Evolutionary conservation across 225 moss, liverwort and hornwort genomes (phyloP), one percentile per base, ranked within the genome.

Genomic region (Straminergon stramineum): DNA sequence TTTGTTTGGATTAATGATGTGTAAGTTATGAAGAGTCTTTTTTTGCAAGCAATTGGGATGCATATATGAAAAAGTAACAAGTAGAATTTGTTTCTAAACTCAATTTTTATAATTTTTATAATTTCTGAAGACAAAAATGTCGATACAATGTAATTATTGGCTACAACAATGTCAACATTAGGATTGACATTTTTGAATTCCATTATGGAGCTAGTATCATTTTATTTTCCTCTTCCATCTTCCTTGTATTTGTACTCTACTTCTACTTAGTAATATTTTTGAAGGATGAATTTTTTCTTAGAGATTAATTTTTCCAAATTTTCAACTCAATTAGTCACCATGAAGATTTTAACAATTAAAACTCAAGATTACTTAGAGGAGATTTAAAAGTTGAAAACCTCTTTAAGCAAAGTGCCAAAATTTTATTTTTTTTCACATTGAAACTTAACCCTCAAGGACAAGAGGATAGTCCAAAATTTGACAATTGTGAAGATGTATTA

Each of bases 361-460:
- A 9, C 9, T 27, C 2, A 26, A 15, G 9, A 9, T 13, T 41
- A 1, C 5, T 9, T 71, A 9, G 1, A 1, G 0, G 15, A 1
- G 1, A 15, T 41, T 41, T 15, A 41, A 71, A 26, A 3, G 2
- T 71, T 41, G 8, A 15, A 71, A 71, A 26, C 8, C 61, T 39
- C n/a, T 0, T n/a, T 24, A 26, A 15, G 3, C 8, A 71, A 43
- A 5, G 15, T 41, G 73, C 5, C 15, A 43, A 27, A 43, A 41
- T 26, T 17, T 16, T 3, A 9, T 5, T 45, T 41, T 10, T 45
- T 74, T 75, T 31, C 19, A 48, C 31, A 31, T 19, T 75, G 5
- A 75, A 74, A 70, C 6, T 73, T 17, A 28, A 2, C 0, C 16
- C 11, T 17, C 10, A 30, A 22, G 0, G 45, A 45, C 6, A 43